A percentile compares a stretch with the other conserved stretches of the same genome.
Conservation (phyloP, 1,284 basidiomycete genomes). For the Ceratobasidium sp. region DNA sequence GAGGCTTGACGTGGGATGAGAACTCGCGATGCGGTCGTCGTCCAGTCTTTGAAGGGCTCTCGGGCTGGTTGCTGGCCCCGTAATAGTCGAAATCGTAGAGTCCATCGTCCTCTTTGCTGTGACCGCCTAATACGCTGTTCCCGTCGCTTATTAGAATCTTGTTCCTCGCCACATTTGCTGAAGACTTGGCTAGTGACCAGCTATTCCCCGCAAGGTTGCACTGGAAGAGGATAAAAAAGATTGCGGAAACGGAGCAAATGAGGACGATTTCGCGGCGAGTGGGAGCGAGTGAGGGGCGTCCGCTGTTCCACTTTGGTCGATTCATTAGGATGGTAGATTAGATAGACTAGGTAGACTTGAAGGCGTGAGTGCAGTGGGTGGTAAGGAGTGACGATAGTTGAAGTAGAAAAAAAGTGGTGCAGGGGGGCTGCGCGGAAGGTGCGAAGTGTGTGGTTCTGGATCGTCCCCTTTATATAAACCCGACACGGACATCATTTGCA, state of each 20-base stretch:
- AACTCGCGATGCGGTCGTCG: slow-evolving; percentile 35
- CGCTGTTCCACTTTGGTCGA: slow-evolving; percentile 18
- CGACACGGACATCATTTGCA: not conserved
- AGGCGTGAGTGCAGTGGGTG: not conserved
- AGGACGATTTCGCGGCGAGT: slow-evolving; percentile 34
- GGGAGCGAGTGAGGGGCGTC: slow-evolving; percentile 25
- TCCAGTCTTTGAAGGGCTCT: not conserved
- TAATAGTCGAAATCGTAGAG: slow-evolving; percentile 43
- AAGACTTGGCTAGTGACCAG: slow-evolving; percentile 30
- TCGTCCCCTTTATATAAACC: slow-evolving; percentile 2
- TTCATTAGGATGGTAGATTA: not conserved
- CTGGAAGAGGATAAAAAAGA: slow-evolving; percentile 24
- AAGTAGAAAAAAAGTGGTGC: not conserved
- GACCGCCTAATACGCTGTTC: slow-evolving; percentile 22
- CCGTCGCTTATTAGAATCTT: slow-evolving; percentile 31
- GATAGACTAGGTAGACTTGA: not conserved
- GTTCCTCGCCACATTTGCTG: slow-evolving; percentile 8
- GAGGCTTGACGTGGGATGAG: slow-evolving; percentile 40
- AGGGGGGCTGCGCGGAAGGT: slow-evolving; percentile 2
- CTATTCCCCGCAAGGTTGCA: slow-evolving; percentile 15
- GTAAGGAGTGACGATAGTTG: slow-evolving; percentile 15
- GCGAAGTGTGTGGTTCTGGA: not conserved
- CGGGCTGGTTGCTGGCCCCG: not conserved
- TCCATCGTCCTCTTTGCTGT: slow-evolving; percentile 35
- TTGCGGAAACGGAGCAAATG: slow-evolving; percentile 24